These are phyloP conservation scores for Candida caryicola DNA, from an alignment of 805 yeast species.

Conservation along the genomic window DNA sequence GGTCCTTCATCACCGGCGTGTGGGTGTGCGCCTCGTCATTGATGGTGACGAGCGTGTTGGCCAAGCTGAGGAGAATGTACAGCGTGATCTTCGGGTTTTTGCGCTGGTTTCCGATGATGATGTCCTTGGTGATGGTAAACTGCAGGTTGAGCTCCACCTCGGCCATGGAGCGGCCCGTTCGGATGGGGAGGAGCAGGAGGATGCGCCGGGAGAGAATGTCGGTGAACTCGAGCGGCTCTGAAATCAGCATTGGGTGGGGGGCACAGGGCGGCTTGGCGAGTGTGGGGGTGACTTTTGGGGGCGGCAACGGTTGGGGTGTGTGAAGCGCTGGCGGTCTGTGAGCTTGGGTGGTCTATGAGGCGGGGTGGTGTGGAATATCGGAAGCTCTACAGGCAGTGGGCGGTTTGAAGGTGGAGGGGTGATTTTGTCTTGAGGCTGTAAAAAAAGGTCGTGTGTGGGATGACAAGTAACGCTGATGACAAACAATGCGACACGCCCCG, in stretches of 20 bases:
- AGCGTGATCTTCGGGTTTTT: slow-evolving; percentile 16
- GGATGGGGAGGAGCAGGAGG: slow-evolving; percentile 34
- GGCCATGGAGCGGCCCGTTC: slow-evolving; percentile 36
- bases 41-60: slow-evolving; percentile 22
- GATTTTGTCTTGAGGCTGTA: no score
- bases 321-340: neutral
- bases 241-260: neutral
- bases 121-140: slow-evolving; percentile 29
- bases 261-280: neutral
- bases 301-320: no score
- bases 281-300: no score
- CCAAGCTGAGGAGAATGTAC: slow-evolving; percentile 20
- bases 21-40: slow-evolving; percentile 20
- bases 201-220: slow-evolving; percentile 26
- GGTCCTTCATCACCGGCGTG: slow-evolving; percentile 20
- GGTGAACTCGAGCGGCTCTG: slow-evolving; percentile 17
- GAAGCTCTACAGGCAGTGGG: no score
- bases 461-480: no score
- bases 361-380: neutral
- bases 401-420: no score
- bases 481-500: no score
- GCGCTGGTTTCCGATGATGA: slow-evolving; percentile 21
- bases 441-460: no score
- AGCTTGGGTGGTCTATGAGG: neutral
- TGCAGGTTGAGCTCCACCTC: slow-evolving; percentile 44